Percentiles rank a stretch among this genome's conserved stretches.
Evolutionary conservation across 139 green algal species (phyloP).

Genomic region (Chlorella sp.): DNA sequence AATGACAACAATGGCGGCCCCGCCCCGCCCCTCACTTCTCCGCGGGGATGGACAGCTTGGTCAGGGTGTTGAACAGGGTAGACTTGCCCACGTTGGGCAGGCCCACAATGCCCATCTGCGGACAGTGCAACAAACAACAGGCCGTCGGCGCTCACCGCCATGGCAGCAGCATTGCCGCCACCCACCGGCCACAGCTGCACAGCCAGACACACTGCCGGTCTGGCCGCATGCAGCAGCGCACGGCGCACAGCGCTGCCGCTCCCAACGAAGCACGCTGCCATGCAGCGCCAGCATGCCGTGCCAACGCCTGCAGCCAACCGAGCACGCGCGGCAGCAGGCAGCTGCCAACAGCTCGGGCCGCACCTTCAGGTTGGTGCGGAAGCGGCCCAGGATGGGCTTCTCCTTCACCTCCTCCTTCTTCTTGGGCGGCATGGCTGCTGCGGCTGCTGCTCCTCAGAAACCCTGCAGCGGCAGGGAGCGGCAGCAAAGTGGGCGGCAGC

Average conservation of each 20-base stretch:
- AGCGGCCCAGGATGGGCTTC: conserved; percentile 92
- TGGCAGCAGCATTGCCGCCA: no score
- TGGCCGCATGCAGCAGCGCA: no score
- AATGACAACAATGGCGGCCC: no score
- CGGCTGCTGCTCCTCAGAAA: no score
- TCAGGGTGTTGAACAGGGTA: conserved; percentile 94
- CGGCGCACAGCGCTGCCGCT: no score
- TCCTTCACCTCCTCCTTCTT: conserved; percentile 80
- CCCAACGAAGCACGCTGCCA: no score
- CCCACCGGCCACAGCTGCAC: no score
- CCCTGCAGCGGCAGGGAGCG: no score
- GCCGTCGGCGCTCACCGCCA: neutral
- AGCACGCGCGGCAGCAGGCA: no score
- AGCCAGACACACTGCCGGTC: no score
- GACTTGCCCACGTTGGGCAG: conserved; percentile 98
- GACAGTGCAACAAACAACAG: neutral
- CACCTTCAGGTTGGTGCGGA: conserved; percentile 93
- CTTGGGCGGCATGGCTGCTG: conserved; percentile 58
- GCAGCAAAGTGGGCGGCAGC: no score
- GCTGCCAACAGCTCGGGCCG: neutral
- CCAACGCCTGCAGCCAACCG: neutral
- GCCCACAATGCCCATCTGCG: conserved; percentile 93
- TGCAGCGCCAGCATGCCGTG: no score
- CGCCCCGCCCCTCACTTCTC: conserved; percentile 69
- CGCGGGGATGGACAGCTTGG: conserved; percentile 87